Base-by-base conservation (phyloP, 2,329 filamentous ascomycete species). In the Daldinia eschscholtzii region DNA sequence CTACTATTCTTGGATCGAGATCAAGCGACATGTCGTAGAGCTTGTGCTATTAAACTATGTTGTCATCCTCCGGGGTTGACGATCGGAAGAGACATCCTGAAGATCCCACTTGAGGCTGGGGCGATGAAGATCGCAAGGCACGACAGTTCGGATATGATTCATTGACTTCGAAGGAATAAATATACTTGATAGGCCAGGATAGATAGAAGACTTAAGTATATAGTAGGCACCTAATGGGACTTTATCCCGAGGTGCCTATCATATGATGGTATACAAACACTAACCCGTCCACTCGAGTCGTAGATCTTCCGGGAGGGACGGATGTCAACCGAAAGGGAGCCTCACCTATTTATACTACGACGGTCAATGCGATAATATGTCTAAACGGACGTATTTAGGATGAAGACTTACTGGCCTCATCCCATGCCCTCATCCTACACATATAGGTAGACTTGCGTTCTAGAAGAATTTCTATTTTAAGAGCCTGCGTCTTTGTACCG, bases 381-480 rank as follows among this genome's bases (percentile, higher is more conserved):
- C 46, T 52, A 33, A 20, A 52, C 4, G 46, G 46, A 33, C 46
- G n/a, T 52, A 28, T 52, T 10, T 6, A 0, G 10, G 2, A 7
- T n/a, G 52, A 39, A 15, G 33, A 4, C 52, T 55, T 55, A 39
- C n/a, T 39, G 15, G 13, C 30, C n/a, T 35, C 35, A 20, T 41
- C 44, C 35, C 52, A 35, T 20, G 10, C 37, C n/a, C 12, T 13
- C 9, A 33, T 33, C 30, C 30, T 39, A 39, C 13, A 4, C 15
- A 39, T 5, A 39, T 6, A 33, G 30, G 15, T 6, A 33, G 30
- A 23, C 20, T 23, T 44, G 55, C 30, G 15, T 26, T 42, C 23
- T 46, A 30, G 20, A 42, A 30, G 26, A 33, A 23, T 15, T 57
- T 57, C 39, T 44, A 57, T 57, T 57, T 57, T 57, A 46, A 44